Evolutionary conservation across 2,329 filamentous ascomycete genomes (phyloP).

Genomic region (Calonectria fujianensis): DNA sequence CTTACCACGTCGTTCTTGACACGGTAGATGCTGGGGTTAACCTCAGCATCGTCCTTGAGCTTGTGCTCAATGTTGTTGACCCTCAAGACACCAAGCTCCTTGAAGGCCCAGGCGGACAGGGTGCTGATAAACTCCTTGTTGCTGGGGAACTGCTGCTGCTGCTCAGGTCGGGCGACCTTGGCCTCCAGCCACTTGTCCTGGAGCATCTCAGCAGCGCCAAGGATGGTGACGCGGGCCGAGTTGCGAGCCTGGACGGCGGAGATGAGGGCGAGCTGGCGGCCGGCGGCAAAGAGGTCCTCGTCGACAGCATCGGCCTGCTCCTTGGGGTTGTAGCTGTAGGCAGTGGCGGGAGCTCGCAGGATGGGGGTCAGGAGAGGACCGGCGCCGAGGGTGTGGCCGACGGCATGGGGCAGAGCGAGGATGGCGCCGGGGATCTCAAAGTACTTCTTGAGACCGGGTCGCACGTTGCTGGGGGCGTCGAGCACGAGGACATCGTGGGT

Average conservation of each 20-base stretch:
- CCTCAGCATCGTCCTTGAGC: slow-evolving; percentile 71
- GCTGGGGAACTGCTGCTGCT: slow-evolving; percentile 75
- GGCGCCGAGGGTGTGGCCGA: slow-evolving; percentile 88
- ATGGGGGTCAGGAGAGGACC: slow-evolving; percentile 87
- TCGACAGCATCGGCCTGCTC: slow-evolving; percentile 81
- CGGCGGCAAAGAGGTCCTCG: slow-evolving; percentile 90
- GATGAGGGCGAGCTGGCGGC: slow-evolving; percentile 88
- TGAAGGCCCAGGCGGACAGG: slow-evolving; percentile 95
- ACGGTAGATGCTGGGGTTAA: slow-evolving; percentile 92
- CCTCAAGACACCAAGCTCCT: slow-evolving; percentile 92
- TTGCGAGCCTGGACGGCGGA: slow-evolving; percentile 93
- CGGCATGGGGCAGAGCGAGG: slow-evolving; percentile 87
- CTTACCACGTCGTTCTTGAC: slow-evolving; percentile 97
- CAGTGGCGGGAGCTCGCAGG: slow-evolving; percentile 86
- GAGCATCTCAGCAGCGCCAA: slow-evolving; percentile 91
- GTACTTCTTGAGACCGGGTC: slow-evolving; percentile 83
- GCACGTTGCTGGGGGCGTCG: slow-evolving; percentile 78
- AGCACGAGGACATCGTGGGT: slow-evolving; percentile 92
- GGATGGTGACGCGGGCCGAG: slow-evolving; percentile 89
- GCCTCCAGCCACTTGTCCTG: slow-evolving; percentile 92
- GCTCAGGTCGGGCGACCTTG: slow-evolving; percentile 78
- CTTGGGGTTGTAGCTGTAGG: slow-evolving; percentile 96
- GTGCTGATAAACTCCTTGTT: slow-evolving; percentile 92
- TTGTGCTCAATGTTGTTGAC: slow-evolving; percentile 90
- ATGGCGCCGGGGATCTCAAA: slow-evolving; percentile 76